Base-by-base conservation (phyloP, 2,329 filamentous ascomycete species). In the Ciborinia camelliae region DNA sequence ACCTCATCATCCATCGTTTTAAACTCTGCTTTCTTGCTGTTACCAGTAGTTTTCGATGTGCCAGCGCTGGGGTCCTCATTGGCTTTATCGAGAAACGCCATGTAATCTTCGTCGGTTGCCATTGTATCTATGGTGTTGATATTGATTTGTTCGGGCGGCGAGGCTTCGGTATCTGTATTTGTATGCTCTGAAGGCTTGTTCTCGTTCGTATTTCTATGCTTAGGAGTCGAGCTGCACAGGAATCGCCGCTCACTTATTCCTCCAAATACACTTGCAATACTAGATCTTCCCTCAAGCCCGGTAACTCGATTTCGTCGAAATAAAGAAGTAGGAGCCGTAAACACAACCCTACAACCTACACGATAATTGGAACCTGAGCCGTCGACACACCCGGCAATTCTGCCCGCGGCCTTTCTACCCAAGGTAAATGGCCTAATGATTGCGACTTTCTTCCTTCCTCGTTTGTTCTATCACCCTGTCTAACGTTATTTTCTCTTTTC, bases 11-110 rank as follows among this genome's bases (percentile, higher is more conserved):
- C 84, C 53, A 77, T 77, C 35, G 82, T 74, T 76, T 84, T 86
- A 73, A 86, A 81, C 62, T 77, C 76, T n/a, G 68, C 67, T 67
- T 71, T 74, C 52, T 62, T 70, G 66, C 66, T 54, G 39, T 66
- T 67, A 61, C 78, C 66, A 37, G 50, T 23, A 48, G 72, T 59
- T 50, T 75, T 73, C 8, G 75, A 75, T 47, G 76, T 73, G 68
- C 88, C 87, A 66, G 86, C 83, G 75, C 86, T 88, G 23, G 90
- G 88, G 74, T 92, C 88, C 73, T 87, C 81, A 79, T 96, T 96
- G 62, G 92, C 91, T 80, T 95, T 95, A 75, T 95, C 84, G 65
- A 97, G 82, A 75, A 97, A 97, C 66, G 89, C 81, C 77, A 87
- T 85, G 81, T 97, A 97, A 68, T 90, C 89, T 67, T 90, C 86